Base-by-base conservation (phyloP, 1,284 basidiomycete genomes). In the Cutaneotrichosporon sp. region DNA sequence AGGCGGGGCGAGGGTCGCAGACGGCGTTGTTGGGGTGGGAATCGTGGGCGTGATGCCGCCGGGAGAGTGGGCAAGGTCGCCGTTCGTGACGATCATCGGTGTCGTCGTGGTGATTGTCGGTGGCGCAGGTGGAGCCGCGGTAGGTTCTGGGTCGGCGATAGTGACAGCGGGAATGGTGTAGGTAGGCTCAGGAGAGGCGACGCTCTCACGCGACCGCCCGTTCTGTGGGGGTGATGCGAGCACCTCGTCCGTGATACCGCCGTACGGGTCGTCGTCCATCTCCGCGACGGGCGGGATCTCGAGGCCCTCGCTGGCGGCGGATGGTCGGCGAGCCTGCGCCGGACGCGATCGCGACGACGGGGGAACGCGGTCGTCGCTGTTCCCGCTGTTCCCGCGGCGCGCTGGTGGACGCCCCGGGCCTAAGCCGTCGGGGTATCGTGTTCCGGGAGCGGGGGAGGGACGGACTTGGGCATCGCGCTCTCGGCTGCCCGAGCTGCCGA, bases 201-300 rank as follows among this genome's bases (percentile, higher is more conserved):
- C 20, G 8, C 20, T 36, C 16, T 53, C 51, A 18, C 34, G 38
- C 18, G 18, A 16, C 6, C 38, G 47, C 13, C 47, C 47, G 20
- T 55, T 31, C 18, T 31, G 38, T 11, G 11, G 20, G 16, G 55
- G 55, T 4, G 55, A 57, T 14, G 34, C 13, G 8, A 57, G 45
- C 4, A 57, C 46, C 29, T 65, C 64, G 13, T 59, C 56, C 7
- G 46, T 56, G 36, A 58, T 58, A 13, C 53, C 59, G 24, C 56
- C 63, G 42, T 55, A 49, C 9, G 51, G 52, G 29, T 57, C 56
- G n/a, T 59, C 56, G 20, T 27, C 50, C n/a, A n/a, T n/a, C 25
- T 55, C 46, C 13, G 22, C 43, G 2, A 54, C 11, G 13, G 55
- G 54, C 3, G 56, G 54, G 24, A 61, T 54, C 14, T 29, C 47